phyloP scores from a whole-genome alignment of 108 stramenopile species.

The Cylindrotheca fusiformis region DNA sequence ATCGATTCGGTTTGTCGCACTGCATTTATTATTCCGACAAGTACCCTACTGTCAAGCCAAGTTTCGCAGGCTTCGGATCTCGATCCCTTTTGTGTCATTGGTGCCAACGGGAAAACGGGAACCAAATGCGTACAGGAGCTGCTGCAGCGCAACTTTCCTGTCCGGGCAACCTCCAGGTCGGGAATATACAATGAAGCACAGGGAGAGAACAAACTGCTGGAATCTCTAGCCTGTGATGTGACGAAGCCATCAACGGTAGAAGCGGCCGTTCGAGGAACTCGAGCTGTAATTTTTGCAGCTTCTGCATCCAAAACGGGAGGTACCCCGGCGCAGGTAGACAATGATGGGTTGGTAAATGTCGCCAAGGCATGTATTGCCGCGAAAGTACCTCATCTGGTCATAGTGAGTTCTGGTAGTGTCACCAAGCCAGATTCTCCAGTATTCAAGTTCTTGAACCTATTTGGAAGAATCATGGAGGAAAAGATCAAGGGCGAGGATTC shows the following conservation, averaged over 20 bases:
- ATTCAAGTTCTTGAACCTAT: conserved; percentile 72
- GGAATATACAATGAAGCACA: conserved; percentile 30
- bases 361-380: conserved; percentile 74
- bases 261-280: conserved; percentile 38
- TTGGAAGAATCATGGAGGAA: conserved; percentile 83
- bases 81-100: conserved; percentile 37
- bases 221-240: conserved; percentile 50
- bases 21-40: no score
- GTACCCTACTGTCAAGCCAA: no score
- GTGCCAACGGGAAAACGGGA: conserved; percentile 47
- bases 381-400: conserved; percentile 66
- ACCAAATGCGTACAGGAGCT: conserved; percentile 33
- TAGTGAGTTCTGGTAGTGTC: conserved; percentile 78
- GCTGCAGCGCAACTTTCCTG: conserved; percentile 13
- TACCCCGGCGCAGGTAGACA: conserved; percentile 72
- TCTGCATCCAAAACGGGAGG: conserved; percentile 76
- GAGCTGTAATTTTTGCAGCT: conserved; percentile 87
- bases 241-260: conserved; percentile 41
- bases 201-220: conserved; percentile 11
- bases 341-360: conserved; percentile 61
- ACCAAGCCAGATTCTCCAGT: conserved; percentile 68
- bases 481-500: conserved; percentile 81
- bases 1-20: no score
- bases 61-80: neutral
- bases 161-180: conserved; percentile 30